These are phyloP conservation scores for Ampelocalamus luodianensis DNA, from an alignment of 176 grass and related monocot species.

Conservation along the genomic window DNA sequence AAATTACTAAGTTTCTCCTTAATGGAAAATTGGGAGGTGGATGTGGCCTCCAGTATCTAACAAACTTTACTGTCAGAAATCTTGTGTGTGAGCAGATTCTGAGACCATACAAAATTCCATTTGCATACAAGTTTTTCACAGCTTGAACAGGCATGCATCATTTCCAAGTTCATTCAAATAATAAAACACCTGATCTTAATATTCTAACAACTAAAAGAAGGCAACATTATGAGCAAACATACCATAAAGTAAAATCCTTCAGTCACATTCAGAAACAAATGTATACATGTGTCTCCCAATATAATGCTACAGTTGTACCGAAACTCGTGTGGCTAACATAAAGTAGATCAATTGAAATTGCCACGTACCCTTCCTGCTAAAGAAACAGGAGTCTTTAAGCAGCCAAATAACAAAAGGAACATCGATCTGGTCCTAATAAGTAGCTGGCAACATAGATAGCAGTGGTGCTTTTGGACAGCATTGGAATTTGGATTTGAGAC, in stretches of 20 bases:
- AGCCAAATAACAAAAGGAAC: background rate
- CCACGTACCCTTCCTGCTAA: background rate
- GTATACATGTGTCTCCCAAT: too few relatives aligned
- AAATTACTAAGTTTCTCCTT: background rate
- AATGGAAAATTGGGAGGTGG: background rate
- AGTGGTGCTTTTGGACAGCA: background rate
- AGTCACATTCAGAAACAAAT: background rate
- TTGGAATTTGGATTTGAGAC: background rate
- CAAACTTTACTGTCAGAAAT: background rate
- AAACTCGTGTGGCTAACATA: background rate
- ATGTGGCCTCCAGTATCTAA: background rate
- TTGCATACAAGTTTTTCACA: constrained; percentile 1
- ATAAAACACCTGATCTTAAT: background rate
- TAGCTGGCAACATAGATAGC: background rate
- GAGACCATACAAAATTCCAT: background rate
- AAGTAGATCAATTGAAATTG: background rate
- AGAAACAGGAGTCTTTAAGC: background rate
- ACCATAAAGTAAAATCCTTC: background rate
- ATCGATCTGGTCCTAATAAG: background rate
- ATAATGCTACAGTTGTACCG: background rate
- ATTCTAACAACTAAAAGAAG: background rate
- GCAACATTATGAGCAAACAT: background rate
- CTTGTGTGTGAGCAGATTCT: background rate
- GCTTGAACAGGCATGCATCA: background rate
- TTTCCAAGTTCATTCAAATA: background rate